Evolutionary conservation across 345 rosid genomes (phyloP).

Genomic region (Lumnitzera racemosa): DNA sequence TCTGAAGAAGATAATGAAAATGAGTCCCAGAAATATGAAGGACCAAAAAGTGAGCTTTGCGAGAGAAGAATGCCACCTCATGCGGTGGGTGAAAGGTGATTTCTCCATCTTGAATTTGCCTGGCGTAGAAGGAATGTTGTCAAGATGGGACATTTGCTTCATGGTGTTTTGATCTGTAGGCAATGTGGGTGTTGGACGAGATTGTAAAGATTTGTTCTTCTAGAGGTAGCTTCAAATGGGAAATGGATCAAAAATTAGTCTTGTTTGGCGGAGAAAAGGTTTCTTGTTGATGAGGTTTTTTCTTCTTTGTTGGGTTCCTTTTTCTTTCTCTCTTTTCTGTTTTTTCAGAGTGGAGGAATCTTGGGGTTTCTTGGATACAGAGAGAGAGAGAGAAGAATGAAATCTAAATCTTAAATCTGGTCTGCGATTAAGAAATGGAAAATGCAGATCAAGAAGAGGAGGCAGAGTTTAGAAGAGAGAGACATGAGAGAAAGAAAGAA

Average conservation of each 20-base stretch:
- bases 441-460: constrained; percentile 6
- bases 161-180: constrained; percentile 9
- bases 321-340: not conserved
- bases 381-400: constrained; percentile 14
- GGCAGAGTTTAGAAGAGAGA: not conserved
- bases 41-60: constrained; percentile 84
- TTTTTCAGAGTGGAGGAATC: constrained; percentile 25
- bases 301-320: not conserved
- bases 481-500: constrained; percentile 2
- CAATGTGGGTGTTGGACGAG: constrained; percentile 2
- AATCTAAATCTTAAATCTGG: too few species aligned
- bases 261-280: too few species aligned
- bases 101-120: constrained; percentile 98
- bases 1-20: constrained; percentile 78
- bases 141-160: constrained; percentile 77
- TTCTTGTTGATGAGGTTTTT: too few species aligned
- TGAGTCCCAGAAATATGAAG: constrained; percentile 59
- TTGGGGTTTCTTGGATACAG: constrained; percentile 44
- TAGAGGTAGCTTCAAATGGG: too few species aligned
- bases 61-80: constrained; percentile 68
- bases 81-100: constrained; percentile 44
- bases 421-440: constrained; percentile 1
- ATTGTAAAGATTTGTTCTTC: not conserved
- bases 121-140: constrained; percentile 74
- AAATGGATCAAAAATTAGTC: too few species aligned